Conservation (phyloP, 441 rosid species). For the Pelargonium cotyledonis region DNA sequence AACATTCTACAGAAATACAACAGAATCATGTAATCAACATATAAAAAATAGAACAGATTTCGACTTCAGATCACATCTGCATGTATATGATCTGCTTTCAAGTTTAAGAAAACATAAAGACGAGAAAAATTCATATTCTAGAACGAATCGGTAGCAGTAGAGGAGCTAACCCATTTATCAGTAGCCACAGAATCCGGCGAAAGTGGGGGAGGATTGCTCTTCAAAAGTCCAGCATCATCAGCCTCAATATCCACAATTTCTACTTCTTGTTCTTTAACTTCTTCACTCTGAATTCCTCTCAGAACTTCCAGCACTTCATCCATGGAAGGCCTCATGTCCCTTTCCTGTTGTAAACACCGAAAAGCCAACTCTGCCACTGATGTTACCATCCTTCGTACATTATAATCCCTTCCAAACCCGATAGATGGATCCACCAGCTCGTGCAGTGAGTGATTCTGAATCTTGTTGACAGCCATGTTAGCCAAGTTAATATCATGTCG, state of each 20-base stretch:
- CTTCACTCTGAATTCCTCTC: constrained; percentile 25
- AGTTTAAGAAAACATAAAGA: neutral
- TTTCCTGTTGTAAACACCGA: constrained; percentile 58
- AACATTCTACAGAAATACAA: no score
- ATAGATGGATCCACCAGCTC: constrained; percentile 57
- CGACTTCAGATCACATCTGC: no score
- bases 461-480: constrained; percentile 53
- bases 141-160: neutral
- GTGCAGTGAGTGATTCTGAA: constrained; percentile 37
- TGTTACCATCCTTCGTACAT: constrained; percentile 42
- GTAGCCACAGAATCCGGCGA: constrained; percentile 9
- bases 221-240: constrained; percentile 32
- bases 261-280: neutral
- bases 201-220: constrained; percentile 14
- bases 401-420: constrained; percentile 34
- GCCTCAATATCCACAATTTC: constrained; percentile 8
- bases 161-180: neutral
- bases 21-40: no score
- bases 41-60: no score
- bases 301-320: constrained; percentile 45
- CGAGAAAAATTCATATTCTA: neutral
- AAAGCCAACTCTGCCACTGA: constrained; percentile 63
- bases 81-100: no score
- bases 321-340: constrained; percentile 69
- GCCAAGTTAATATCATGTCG: constrained; percentile 58